Evolutionary conservation across 1,284 basidiomycete species (phyloP), one percentile per base, ranked within the genome.

Genomic region (Irpex lacteus): DNA sequence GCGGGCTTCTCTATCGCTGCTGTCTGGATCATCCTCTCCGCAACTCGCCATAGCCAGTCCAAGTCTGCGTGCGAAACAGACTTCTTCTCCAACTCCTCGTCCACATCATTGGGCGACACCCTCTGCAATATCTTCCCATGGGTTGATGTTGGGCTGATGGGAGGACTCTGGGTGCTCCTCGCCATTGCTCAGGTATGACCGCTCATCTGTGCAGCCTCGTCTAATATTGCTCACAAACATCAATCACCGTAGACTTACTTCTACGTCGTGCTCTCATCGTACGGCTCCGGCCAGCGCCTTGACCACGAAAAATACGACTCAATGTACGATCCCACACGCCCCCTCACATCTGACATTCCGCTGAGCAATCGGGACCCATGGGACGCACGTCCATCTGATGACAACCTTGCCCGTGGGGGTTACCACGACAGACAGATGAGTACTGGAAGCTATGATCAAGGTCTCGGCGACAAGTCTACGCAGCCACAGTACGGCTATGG

Each of bases 71-170:
- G 95, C 75, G 76, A 89, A 65, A 71, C 73, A 3, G 78, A 84
- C 60, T 93, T 89, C 80, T 91, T 89, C 69, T 67, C 70, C 19
- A 64, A 74, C 53, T 70, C 75, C 9, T 78, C 77, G n/a, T 36
- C 60, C 2, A 74, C 80, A 53, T 77, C 80, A 21, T 85, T 91
- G 75, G 88, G 85, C 6, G 75, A 87, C 56, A 87, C 83, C 1
- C 80, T 97, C 15, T 97, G 95, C 77, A 82, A 89, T 60, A 90
- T 96, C 61, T 95, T 97, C 73, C 82, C 94, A 5, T 97, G 94
- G 94, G 91, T 93, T 4, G 91, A 93, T 72, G 80, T 97, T n/a
- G 95, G 95, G 44, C 79, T 97, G 66, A 96, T 97, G 94, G 91
- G 83, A 19, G 92, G 86, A 3, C 78, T 96, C 18, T 97, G 94